Percentiles rank a stretch among this genome's conserved stretches.
These are phyloP conservation scores for Aegilops umbellulata DNA, from an alignment of 176 grass and related monocot species.

Conservation along the genomic window DNA sequence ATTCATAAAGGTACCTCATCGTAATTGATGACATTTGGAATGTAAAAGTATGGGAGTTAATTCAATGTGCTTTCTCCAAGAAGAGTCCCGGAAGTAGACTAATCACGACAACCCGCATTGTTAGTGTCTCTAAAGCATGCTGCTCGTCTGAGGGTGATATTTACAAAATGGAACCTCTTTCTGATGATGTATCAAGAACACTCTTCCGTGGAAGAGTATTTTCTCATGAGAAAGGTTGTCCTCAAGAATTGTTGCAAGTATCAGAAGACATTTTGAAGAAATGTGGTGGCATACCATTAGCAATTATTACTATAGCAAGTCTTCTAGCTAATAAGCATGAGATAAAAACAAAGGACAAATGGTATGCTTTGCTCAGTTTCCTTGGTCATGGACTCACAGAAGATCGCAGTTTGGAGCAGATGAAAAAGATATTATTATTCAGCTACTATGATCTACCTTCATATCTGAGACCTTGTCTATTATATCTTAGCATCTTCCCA, in stretches of 20 bases:
- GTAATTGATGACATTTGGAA: too few species aligned
- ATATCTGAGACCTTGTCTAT: not conserved
- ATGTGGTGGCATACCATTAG: not conserved
- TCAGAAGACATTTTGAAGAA: not conserved
- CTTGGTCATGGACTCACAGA: not conserved
- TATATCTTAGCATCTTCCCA: not conserved
- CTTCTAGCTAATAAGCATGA: not conserved
- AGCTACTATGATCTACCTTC: not conserved
- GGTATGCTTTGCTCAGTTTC: not conserved
- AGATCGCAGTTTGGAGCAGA: not conserved
- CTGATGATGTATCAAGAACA: not conserved
- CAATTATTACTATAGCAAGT: not conserved
- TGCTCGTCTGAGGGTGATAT: not conserved
- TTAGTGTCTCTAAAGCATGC: not conserved
- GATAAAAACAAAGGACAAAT: not conserved
- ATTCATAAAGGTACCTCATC: too few species aligned
- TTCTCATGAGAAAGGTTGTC: not conserved
- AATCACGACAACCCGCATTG: not conserved
- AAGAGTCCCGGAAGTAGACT: not conserved
- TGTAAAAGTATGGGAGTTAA: too few species aligned
- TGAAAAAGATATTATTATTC: not conserved
- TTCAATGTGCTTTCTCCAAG: not conserved
- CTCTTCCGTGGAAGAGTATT: not conserved
- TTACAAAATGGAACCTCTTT: not conserved
- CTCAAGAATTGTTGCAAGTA: not conserved